A percentile compares a stretch with the other conserved stretches of the same genome.
Conservation (phyloP, 2,329 filamentous ascomycete genomes). For the Penicillium sp. region DNA sequence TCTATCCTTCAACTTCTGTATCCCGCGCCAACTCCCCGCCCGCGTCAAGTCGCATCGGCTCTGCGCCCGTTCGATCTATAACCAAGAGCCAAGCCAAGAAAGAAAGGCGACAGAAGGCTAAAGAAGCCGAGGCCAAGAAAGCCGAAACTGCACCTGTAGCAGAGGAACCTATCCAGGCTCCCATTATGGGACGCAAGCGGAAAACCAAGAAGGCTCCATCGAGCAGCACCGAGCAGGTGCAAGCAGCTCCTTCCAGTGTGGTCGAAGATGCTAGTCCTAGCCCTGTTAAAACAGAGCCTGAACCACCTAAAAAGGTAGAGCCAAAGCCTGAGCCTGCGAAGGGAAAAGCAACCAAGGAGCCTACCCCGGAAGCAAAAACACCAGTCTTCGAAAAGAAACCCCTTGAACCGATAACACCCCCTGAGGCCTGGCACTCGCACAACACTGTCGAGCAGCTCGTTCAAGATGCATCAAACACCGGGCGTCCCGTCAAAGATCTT, state of each 20-base stretch:
- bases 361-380: constrained; percentile 7
- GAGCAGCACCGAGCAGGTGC: constrained; percentile 18
- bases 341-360: constrained; percentile 21
- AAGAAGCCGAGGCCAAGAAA: constrained; percentile 42
- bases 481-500: constrained; percentile 36
- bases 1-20: constrained; percentile 53
- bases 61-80: constrained; percentile 54
- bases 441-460: constrained; percentile 40
- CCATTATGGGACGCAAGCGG: constrained; percentile 59
- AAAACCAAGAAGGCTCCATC: constrained; percentile 47
- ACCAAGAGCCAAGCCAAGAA: constrained; percentile 60
- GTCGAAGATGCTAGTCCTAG: constrained; percentile 18
- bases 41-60: constrained; percentile 49
- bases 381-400: neutral
- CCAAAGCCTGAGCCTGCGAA: constrained; percentile 20
- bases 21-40: constrained; percentile 57
- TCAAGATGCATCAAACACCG: constrained; percentile 35
- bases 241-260: constrained; percentile 7
- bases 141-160: constrained; percentile 33
- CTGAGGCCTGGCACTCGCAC: constrained; percentile 32
- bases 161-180: constrained; percentile 54
- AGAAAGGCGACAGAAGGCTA: constrained; percentile 48
- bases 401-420: neutral
- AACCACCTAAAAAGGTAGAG: constrained; percentile 20
- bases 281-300: constrained; percentile 11